These are phyloP conservation scores for Juncus inflexus DNA, from an alignment of 176 grass and related monocot species.

Conservation along the genomic window DNA sequence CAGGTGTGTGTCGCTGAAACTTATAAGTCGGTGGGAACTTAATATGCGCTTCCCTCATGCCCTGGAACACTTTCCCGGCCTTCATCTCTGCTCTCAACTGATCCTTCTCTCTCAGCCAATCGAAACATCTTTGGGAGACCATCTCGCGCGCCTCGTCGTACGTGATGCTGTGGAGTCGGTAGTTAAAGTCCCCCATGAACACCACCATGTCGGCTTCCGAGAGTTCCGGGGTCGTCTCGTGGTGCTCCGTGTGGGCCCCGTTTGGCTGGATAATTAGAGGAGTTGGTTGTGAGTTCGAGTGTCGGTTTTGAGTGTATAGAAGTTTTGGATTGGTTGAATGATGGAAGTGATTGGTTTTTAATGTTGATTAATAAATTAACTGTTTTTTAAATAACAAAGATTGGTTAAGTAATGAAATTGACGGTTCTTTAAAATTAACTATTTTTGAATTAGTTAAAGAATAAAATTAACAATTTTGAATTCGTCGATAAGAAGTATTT, in stretches of 20 bases:
- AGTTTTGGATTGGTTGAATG: too few species aligned
- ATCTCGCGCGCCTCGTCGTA: slow-evolving; percentile 98
- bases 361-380: too few species aligned
- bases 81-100: slow-evolving; percentile 96
- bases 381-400: too few species aligned
- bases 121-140: slow-evolving; percentile 98
- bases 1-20: slow-evolving; percentile 76
- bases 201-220: slow-evolving; percentile 92
- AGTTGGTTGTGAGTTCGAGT: too few species aligned
- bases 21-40: slow-evolving; percentile 99
- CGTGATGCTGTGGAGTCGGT: slow-evolving; percentile 85
- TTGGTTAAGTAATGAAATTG: too few species aligned
- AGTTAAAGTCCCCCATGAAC: slow-evolving; percentile 97
- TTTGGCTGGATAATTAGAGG: slow-evolving; percentile 20
- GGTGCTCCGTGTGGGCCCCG: slow-evolving; percentile 12
- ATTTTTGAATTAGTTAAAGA: too few species aligned
- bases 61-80: slow-evolving; percentile 94
- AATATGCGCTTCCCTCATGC: slow-evolving; percentile 92
- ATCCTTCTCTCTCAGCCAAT: slow-evolving; percentile 96
- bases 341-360: too few species aligned
- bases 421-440: too few species aligned
- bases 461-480: too few species aligned
- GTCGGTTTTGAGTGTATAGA: not conserved
- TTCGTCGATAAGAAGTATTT: too few species aligned
- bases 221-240: slow-evolving; percentile 70